These are phyloP conservation scores for Botrytis medusae DNA, from an alignment of 2,329 filamentous ascomycete species.

Conservation along the genomic window DNA sequence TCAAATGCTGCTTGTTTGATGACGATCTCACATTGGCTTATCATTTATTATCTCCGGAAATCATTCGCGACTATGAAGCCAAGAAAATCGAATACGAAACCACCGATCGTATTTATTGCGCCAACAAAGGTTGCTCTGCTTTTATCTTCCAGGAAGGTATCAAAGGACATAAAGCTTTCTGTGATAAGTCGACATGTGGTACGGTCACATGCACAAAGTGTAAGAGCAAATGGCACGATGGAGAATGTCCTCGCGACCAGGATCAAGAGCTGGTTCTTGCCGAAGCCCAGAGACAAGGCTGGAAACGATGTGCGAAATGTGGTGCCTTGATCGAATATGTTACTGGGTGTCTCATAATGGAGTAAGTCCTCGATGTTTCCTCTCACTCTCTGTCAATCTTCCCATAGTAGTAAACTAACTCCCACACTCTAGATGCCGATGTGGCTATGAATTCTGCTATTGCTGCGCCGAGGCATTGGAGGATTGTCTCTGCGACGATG, in stretches of 20 bases:
- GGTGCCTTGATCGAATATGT: neutral
- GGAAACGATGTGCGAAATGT: slow-evolving; percentile 6
- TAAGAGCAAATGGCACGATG: neutral
- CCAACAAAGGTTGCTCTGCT: neutral
- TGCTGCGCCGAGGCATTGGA: neutral
- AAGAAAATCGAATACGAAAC: neutral
- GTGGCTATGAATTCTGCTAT: neutral
- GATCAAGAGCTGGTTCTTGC: neutral
- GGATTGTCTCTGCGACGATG: neutral
- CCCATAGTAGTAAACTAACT: neutral
- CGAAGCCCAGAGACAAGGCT: neutral
- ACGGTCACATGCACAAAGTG: neutral
- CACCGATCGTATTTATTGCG: neutral
- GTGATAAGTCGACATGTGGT: neutral
- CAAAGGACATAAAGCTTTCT: neutral
- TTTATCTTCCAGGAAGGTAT: neutral
- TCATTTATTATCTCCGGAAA: neutral
- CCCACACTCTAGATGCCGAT: neutral
- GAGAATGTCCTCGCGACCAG: neutral
- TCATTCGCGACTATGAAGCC: neutral
- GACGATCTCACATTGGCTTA: neutral
- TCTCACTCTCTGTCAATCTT: neutral
- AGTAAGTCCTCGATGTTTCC: neutral
- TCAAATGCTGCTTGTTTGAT: neutral
- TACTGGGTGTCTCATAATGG: neutral